Evolutionary conservation across 495 filamentous ascomycete species (phyloP), one percentile per base, ranked within the genome.

Genomic region (Trichoderma virens): DNA sequence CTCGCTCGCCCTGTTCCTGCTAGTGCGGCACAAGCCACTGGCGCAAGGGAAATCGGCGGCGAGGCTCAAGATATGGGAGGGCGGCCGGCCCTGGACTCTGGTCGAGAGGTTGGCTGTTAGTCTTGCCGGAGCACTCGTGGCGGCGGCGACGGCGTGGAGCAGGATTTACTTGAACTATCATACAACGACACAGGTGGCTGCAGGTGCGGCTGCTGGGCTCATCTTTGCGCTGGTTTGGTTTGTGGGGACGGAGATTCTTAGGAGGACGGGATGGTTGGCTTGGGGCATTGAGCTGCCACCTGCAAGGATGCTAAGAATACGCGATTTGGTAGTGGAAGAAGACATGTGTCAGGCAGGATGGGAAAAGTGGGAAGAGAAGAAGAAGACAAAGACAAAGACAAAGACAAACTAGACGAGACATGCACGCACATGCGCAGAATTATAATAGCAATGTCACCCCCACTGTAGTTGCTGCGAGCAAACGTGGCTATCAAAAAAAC

Each of bases 131-230:
- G 65, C 90, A 47, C 68, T 73, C 1, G 78, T 82, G 45, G 92
- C 93, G 1, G 85, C 74, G 2, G 79, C 82, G 6, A 92, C 98
- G 0, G 88, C 92, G 23, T 81, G 82, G 69, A 94, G 90, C 67
- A 79, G 94, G 39, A 81, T 97, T 62, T 99, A 99, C 72, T 75
- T 99, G 66, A 92, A 86, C 70, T 99, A 99, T 75, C 94, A 99
- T 77, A 98, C 93, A 5, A 82, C 82, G 31, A 85, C 80, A 67
- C 94, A 99, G 76, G 95, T 99, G 2, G 73, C 90, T 14, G 92
- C 89, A 1, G 94, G 94, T 14, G 85, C 76, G 64, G 77, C 72
- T 16, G 91, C 91, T 4, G 94, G 94, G 0, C 75, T 81, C 14
- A 69, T 86, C 3, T 91, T 86, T 68, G 93, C 89, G 2, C 67